Base-by-base conservation (phyloP, 2,329 filamentous ascomycete genomes). In the Davidsoniella virescens region DNA sequence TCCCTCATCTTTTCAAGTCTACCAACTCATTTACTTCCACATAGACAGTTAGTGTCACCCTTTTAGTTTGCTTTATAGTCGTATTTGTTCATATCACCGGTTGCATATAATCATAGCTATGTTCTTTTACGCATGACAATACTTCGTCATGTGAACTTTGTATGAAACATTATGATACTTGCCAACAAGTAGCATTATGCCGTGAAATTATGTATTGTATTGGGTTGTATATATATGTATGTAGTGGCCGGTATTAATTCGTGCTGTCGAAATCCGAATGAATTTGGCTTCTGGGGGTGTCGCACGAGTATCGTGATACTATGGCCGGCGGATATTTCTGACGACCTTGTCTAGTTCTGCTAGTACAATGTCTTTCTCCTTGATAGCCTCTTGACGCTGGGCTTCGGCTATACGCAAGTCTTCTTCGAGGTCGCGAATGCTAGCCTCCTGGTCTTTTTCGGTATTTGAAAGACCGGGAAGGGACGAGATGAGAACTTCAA, bases 1-100 rank as follows among this genome's bases (percentile, higher is more conserved):
- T 90, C 57, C 87, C 92, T 0, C 79, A 93, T 52, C 78, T 94
- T 55, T 95, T 98, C 71, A 92, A 84, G 63, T 67, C 66, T 4
- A 58, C 18, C 6, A 52, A 48, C 29, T 18, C 39, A 17, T 18
- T 29, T 29, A 29, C 37, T 29, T 38, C 49, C 26, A 23, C 5
- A 23, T 33, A 33, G 29, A 33, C 10, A 33, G 29, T 10, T 4
- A 9, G 2, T 33, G 29, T 10, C 10, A 33, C 29, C 29, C 29
- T 9, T 12, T 33, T 33, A 10, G 29, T 33, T 33, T 33, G 8
- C 12, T 33, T 8, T 33, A 8, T 33, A 33, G 29, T 12, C 29
- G 12, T 33, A 33, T 33, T 12, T 33, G 3, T 33, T 33, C 29
- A 12, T 33, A 12, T 33, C 29, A 33, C 10, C 4, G 4, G 2